phyloP scores from a whole-genome alignment of 1,284 basidiomycete species.

The Puccinia triticina region DNA sequence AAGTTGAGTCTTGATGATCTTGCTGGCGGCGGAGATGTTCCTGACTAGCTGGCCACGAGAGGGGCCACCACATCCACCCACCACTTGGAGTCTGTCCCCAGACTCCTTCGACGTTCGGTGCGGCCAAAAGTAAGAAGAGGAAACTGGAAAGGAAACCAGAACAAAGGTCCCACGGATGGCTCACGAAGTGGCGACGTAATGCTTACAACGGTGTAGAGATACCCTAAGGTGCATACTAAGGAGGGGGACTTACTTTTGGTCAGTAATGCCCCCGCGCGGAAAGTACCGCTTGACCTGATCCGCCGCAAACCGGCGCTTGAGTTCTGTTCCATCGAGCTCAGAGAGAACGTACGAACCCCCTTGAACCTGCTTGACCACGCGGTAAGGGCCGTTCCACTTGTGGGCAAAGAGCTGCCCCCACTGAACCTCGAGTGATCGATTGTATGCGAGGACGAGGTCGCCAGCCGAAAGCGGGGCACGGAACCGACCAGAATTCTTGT shows the following conservation, averaged over 20 bases:
- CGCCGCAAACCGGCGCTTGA: background rate
- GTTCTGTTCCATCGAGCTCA: background rate
- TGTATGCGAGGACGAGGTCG: too few species aligned
- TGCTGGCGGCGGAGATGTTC: too few species aligned
- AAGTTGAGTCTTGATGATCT: too few species aligned
- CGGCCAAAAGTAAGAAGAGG: background rate
- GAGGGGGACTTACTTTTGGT: background rate
- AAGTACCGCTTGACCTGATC: background rate
- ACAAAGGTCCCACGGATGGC: too few species aligned
- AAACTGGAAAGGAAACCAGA: background rate
- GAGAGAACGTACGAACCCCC: background rate
- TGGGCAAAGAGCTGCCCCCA: constrained; percentile 3
- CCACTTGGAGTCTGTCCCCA: too few species aligned
- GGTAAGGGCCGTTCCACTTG: constrained; percentile 6
- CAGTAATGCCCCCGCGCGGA: background rate
- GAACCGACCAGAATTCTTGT: background rate
- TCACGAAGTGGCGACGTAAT: background rate
- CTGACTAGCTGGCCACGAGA: too few species aligned
- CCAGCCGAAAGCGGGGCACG: background rate
- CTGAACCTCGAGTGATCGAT: background rate
- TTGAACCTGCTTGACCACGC: background rate
- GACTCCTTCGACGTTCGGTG: background rate
- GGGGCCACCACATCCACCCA: too few species aligned
- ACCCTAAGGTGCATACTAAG: background rate
- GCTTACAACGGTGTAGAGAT: background rate